Conservation (phyloP, 176 grass and related monocot genomes). For the Rhynchospora tenuis region DNA sequence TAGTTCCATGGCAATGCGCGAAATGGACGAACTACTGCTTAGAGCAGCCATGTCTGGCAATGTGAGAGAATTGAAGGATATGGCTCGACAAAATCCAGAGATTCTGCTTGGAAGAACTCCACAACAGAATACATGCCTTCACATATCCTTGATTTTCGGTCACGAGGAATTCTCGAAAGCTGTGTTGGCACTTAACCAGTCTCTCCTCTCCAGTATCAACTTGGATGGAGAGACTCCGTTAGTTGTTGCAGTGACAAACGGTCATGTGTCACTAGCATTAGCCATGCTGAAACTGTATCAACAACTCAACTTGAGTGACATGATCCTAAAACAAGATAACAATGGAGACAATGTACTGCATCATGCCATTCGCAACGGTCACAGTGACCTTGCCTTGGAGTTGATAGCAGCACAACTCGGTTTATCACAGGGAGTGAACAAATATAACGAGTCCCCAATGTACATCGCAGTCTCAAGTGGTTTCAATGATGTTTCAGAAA, state of each 20-base stretch:
- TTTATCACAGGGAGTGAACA: neutral
- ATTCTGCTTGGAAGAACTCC: constrained; percentile 19
- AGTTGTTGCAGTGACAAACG: neutral
- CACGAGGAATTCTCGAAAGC: neutral
- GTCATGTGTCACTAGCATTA: neutral
- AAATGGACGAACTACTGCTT: neutral
- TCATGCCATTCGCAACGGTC: neutral
- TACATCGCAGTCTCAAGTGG: neutral
- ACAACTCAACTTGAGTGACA: neutral
- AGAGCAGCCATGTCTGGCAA: neutral
- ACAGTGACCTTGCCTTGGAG: neutral
- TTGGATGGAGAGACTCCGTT: neutral
- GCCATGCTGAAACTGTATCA: neutral
- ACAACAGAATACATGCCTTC: constrained; percentile 16
- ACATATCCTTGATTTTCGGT: neutral
- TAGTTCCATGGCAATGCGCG: too few species aligned
- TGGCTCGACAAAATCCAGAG: neutral
- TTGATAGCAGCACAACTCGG: neutral
- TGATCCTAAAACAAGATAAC: neutral
- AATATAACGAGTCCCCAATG: neutral
- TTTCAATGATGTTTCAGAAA: neutral
- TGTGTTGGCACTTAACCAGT: neutral
- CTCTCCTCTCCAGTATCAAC: neutral
- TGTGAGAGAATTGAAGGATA: neutral
- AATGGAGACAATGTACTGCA: neutral